These are phyloP conservation scores for Elasticomyces elasticus DNA, from an alignment of 495 filamentous ascomycete genomes.

Conservation along the genomic window DNA sequence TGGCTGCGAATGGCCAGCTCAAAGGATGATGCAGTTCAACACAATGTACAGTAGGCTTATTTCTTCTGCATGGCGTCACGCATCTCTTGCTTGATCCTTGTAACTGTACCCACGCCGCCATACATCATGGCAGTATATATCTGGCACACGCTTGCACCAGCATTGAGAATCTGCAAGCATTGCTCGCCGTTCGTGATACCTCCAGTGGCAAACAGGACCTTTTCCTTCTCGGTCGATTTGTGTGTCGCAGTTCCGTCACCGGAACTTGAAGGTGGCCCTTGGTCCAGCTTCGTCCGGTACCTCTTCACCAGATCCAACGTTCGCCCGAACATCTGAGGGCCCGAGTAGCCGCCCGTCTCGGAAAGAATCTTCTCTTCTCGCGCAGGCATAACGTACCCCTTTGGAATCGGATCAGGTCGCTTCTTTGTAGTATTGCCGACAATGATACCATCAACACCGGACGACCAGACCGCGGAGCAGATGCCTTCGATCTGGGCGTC, in stretches of 20 bases:
- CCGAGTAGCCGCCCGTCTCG: constrained; percentile 83
- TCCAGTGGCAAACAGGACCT: constrained; percentile 77
- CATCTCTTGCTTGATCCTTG: constrained; percentile 80
- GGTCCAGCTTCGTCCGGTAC: constrained; percentile 67
- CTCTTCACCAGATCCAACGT: constrained; percentile 65
- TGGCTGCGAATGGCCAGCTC: no score
- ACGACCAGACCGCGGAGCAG: constrained; percentile 70
- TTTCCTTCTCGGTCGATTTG: not conserved
- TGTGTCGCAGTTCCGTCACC: not conserved
- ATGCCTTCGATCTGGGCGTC: constrained; percentile 75
- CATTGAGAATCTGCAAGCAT: constrained; percentile 65
- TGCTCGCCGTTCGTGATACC: constrained; percentile 80
- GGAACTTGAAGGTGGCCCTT: constrained; percentile 22
- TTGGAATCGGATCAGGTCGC: constrained; percentile 56
- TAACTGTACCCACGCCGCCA: constrained; percentile 74
- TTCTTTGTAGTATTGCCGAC: constrained; percentile 95
- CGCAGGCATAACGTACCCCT: constrained; percentile 49
- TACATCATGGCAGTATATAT: constrained; percentile 70
- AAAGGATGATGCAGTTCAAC: no score
- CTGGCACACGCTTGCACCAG: constrained; percentile 81
- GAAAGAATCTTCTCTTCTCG: constrained; percentile 56
- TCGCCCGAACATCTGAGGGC: constrained; percentile 72
- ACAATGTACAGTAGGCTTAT: not conserved
- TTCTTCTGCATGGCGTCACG: constrained; percentile 38
- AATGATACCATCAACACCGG: constrained; percentile 86